These are phyloP conservation scores for Ilyonectria sp. DNA, from an alignment of 2,329 filamentous ascomycete genomes.

Conservation along the genomic window DNA sequence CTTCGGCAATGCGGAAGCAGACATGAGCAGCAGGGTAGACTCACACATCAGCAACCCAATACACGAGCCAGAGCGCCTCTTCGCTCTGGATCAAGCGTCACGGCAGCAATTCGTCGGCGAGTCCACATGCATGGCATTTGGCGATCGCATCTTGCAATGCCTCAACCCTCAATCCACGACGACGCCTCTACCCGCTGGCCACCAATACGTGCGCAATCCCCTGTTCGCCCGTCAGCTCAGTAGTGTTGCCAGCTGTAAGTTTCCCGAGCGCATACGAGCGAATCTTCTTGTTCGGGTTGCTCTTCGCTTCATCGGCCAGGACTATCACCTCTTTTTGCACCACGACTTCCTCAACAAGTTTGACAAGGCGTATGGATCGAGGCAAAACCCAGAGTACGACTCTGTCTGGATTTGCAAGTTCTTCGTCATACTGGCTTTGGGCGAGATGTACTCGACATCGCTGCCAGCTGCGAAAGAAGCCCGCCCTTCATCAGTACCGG, in stretches of 20 bases:
- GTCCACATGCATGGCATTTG: constrained; percentile 32
- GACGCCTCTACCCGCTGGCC: not conserved
- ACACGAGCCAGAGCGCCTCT: constrained; percentile 22
- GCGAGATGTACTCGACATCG: constrained; percentile 34
- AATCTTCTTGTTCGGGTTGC: constrained; percentile 36
- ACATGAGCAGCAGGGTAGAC: constrained; percentile 9
- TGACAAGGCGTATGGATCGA: constrained; percentile 20
- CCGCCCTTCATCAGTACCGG: constrained; percentile 19
- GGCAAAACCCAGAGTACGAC: constrained; percentile 10
- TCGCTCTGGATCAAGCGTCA: constrained; percentile 28
- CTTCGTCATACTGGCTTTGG: constrained; percentile 28
- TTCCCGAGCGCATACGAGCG: constrained; percentile 32
- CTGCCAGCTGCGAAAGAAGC: constrained; percentile 9
- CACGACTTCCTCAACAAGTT: constrained; percentile 29
- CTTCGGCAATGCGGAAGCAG: not conserved
- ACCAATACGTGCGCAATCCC: constrained; percentile 25
- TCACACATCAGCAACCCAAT: constrained; percentile 30
- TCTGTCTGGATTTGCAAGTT: constrained; percentile 30
- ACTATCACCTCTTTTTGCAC: constrained; percentile 35
- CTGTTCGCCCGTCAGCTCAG: constrained; percentile 25
- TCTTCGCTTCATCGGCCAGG: constrained; percentile 35
- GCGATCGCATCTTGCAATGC: constrained; percentile 33
- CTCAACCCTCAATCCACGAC: constrained; percentile 27
- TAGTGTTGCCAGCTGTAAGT: constrained; percentile 14
- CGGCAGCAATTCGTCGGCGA: constrained; percentile 32